Evolutionary conservation across 441 rosid genomes (phyloP).

Genomic region (Rhodomyrtus psidioides): DNA sequence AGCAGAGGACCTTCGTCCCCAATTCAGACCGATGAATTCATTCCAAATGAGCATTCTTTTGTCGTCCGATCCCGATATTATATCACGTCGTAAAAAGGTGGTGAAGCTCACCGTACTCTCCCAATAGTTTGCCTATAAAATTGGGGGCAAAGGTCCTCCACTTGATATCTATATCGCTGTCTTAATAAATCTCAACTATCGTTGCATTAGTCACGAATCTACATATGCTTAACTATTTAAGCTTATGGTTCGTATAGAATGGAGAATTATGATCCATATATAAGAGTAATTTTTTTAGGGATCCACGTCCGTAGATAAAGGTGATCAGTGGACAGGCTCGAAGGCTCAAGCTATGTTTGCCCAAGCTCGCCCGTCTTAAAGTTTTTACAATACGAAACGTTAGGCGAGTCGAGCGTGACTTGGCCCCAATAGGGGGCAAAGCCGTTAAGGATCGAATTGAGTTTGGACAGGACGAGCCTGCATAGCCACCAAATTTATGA

Average conservation of each 20-base stretch:
- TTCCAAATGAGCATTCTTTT: rapidly evolving
- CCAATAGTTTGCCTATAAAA: not conserved
- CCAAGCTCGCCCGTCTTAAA: not conserved
- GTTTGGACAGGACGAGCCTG: not conserved
- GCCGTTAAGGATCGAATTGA: not conserved
- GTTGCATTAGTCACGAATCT: not conserved
- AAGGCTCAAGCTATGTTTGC: not conserved
- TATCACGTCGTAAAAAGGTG: rapidly evolving
- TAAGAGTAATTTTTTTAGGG: not conserved
- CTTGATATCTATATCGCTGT: not conserved
- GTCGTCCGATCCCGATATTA: not conserved
- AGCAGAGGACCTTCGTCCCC: no score
- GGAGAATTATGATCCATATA: not conserved
- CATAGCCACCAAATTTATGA: not conserved
- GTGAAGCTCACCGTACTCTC: not conserved
- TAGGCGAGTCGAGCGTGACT: not conserved
- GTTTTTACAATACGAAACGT: not conserved
- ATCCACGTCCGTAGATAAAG: not conserved
- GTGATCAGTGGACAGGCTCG: not conserved
- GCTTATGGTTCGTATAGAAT: not conserved
- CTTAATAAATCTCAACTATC: not conserved
- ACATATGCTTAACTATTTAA: not conserved
- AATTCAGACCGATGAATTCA: not conserved
- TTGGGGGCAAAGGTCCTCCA: not conserved
- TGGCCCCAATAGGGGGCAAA: not conserved